A percentile compares a stretch with the other conserved stretches of the same genome.
These are phyloP conservation scores for Seiridium cupressi DNA, from an alignment of 2,329 filamentous ascomycete genomes.

Conservation along the genomic window DNA sequence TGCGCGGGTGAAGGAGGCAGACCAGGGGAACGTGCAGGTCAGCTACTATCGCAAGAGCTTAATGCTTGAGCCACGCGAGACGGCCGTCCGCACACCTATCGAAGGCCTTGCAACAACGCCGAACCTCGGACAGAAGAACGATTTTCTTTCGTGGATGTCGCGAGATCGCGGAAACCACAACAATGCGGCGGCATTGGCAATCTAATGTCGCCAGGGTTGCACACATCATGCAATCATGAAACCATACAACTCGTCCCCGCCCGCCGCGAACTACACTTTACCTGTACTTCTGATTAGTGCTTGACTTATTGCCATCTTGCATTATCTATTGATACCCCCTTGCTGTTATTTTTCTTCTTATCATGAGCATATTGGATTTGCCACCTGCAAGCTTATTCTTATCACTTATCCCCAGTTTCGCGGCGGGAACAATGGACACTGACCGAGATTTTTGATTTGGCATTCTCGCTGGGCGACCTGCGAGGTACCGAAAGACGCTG, in stretches of 20 bases:
- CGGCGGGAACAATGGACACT: neutral
- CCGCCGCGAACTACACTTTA: neutral
- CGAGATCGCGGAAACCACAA: conserved; percentile 37
- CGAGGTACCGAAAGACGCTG: neutral
- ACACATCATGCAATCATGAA: neutral
- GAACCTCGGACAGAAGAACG: conserved; percentile 29
- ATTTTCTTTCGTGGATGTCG: conserved; percentile 52
- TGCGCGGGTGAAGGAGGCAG: conserved; percentile 65
- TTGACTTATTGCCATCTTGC: conserved; percentile 13
- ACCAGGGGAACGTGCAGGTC: conserved; percentile 56
- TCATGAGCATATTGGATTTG: conserved; percentile 24
- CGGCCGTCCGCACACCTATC: conserved; percentile 28
- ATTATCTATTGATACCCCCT: conserved; percentile 30
- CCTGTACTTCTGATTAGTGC: neutral
- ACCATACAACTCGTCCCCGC: neutral
- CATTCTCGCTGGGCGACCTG: neutral
- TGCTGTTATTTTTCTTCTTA: conserved; percentile 21
- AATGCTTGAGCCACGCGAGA: conserved; percentile 74
- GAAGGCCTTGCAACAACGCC: conserved; percentile 22
- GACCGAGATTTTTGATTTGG: neutral
- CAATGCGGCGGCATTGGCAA: conserved; percentile 8
- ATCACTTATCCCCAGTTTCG: conserved; percentile 11
- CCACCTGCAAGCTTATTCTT: conserved; percentile 13
- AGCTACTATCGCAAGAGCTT: conserved; percentile 79
- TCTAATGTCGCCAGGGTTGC: neutral